phyloP scores from a whole-genome alignment of 2,329 filamentous ascomycete species.

The Arthrobotrys iridis region DNA sequence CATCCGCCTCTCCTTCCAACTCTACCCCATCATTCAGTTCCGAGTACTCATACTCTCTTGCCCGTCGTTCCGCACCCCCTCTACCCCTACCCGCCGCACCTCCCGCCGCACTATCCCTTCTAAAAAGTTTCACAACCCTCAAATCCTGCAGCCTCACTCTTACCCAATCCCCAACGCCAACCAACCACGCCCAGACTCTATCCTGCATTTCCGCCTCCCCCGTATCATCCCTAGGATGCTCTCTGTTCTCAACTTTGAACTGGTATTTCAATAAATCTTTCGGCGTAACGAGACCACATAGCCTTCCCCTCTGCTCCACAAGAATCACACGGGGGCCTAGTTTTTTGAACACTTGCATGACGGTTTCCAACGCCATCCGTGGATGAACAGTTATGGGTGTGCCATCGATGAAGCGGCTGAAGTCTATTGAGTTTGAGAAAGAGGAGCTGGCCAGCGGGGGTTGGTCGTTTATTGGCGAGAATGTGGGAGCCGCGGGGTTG shows the following conservation, averaged over 20 bases:
- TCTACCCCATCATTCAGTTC: conserved; percentile 18
- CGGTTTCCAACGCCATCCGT: conserved; percentile 88
- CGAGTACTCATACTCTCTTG: conserved; percentile 13
- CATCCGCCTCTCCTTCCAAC: conserved; percentile 19
- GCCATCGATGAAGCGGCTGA: conserved; percentile 85
- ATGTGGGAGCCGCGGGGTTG: conserved; percentile 55
- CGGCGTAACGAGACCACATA: conserved; percentile 88
- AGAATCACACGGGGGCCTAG: conserved; percentile 94
- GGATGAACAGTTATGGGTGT: conserved; percentile 93
- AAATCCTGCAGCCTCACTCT: conserved; percentile 65
- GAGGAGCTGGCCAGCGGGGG: conserved; percentile 66
- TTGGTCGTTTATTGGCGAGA: conserved; percentile 61
- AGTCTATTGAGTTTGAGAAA: conserved; percentile 73
- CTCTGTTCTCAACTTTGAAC: conserved; percentile 90
- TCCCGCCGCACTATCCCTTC: conserved; percentile 3
- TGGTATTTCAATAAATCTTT: conserved; percentile 98
- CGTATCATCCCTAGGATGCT: conserved; percentile 72
- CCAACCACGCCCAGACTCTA: conserved; percentile 71
- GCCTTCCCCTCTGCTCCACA: conserved; percentile 84
- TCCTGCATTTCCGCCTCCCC: conserved; percentile 70
- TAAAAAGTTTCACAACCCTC: conserved; percentile 58
- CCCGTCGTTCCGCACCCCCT: conserved; percentile 14
- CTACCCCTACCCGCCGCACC: conserved; percentile 5
- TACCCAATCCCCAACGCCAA: conserved; percentile 69
- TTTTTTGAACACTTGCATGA: conserved; percentile 98